Evolutionary conservation across 202 grass and related monocot genomes (phyloP).

Genomic region (Panicum virgatum): DNA sequence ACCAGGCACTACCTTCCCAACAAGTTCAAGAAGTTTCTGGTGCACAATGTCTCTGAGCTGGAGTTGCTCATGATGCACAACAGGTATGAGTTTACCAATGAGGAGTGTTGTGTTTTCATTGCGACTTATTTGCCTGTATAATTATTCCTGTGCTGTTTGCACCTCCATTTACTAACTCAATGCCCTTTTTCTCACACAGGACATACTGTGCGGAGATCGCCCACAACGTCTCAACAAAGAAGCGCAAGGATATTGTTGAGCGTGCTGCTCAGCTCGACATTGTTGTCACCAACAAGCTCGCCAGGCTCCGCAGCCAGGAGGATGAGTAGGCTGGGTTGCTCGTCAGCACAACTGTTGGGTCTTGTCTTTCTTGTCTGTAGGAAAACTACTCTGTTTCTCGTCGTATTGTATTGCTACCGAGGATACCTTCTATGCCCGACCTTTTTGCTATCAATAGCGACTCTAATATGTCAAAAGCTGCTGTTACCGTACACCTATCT

Average conservation of each 20-base stretch:
- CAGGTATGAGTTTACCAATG: conserved; percentile 25
- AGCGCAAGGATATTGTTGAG: conserved; percentile 87
- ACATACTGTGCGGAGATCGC: conserved; percentile 94
- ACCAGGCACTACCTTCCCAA: conserved; percentile 87
- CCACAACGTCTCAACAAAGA: conserved; percentile 76
- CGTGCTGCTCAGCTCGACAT: conserved; percentile 51
- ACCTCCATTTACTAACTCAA: background rate
- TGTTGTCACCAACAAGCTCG: conserved; percentile 51
- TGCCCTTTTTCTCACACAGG: conserved; percentile 11
- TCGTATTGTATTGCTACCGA: background rate
- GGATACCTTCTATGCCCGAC: conserved; percentile 20
- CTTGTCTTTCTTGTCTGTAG: conserved; percentile 13
- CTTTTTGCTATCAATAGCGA: conserved; percentile 15
- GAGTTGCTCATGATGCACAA: conserved; percentile 98
- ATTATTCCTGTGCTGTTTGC: no score
- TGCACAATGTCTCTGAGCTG: conserved; percentile 79
- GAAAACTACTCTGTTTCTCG: background rate
- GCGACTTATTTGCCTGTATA: background rate
- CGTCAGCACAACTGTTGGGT: background rate
- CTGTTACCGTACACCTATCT: background rate
- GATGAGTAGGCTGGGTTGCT: conserved; percentile 57
- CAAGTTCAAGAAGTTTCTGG: conserved; percentile 88
- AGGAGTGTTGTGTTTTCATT: background rate
- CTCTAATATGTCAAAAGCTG: conserved; percentile 7
- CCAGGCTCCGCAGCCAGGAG: conserved; percentile 81